These are phyloP conservation scores for Dacryopinax spathularia DNA, from an alignment of 768 basidiomycete species.

Conservation along the genomic window DNA sequence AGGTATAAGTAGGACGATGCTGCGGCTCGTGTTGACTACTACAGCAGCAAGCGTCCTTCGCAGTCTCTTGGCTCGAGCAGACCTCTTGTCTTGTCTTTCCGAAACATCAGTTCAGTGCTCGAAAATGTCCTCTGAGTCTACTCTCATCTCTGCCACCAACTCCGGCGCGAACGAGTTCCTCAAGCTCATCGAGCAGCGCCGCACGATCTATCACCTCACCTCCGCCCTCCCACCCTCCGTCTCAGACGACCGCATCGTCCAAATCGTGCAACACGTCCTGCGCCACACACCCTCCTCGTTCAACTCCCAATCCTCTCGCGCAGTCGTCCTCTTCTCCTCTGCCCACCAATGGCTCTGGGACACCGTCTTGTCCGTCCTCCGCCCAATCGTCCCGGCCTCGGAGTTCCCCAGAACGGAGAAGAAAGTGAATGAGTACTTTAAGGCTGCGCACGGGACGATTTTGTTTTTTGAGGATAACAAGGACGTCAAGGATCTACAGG, in stretches of 20 bases:
- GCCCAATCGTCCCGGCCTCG: slow-evolving; percentile 10
- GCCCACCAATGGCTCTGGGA: slow-evolving; percentile 23
- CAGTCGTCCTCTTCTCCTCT: slow-evolving; percentile 21
- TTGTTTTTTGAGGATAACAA: slow-evolving; percentile 24
- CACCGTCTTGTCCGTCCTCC: slow-evolving; percentile 12
- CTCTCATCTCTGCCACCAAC: neutral
- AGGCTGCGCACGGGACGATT: slow-evolving; percentile 24
- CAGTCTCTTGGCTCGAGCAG: too few relatives aligned
- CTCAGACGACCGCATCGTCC: slow-evolving; percentile 19
- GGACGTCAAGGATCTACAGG: slow-evolving; percentile 13
- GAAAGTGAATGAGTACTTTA: slow-evolving; percentile 18
- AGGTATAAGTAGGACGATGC: too few relatives aligned
- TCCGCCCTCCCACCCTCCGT: slow-evolving; percentile 19
- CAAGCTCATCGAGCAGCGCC: slow-evolving; percentile 21
- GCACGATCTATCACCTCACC: slow-evolving; percentile 22
- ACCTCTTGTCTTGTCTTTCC: too few relatives aligned
- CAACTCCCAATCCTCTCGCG: slow-evolving; percentile 26
- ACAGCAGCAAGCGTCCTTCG: too few relatives aligned
- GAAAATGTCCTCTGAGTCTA: neutral
- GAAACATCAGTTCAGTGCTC: too few relatives aligned
- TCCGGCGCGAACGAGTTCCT: slow-evolving; percentile 14
- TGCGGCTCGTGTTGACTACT: too few relatives aligned
- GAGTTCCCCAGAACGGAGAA: slow-evolving; percentile 8
- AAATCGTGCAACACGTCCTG: slow-evolving; percentile 21
- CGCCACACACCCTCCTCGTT: slow-evolving; percentile 23